Percentiles rank a stretch among this genome's conserved stretches.
These are phyloP conservation scores for Pleurotus tuoliensis DNA, from an alignment of 768 basidiomycete genomes.

Conservation along the genomic window DNA sequence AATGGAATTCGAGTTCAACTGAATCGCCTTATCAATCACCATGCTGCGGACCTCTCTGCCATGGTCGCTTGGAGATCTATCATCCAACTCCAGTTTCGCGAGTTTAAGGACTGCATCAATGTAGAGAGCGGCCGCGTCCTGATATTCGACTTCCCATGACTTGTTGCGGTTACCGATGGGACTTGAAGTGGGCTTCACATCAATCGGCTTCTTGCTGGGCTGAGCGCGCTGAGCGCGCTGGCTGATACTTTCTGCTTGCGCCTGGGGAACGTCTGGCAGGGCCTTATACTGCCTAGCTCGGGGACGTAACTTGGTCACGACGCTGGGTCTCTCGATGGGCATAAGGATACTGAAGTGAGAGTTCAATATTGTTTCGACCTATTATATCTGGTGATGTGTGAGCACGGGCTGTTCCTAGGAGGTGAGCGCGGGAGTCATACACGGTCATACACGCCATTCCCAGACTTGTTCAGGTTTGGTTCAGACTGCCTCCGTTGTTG, in stretches of 20 bases:
- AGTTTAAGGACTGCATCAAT: constrained; percentile 3
- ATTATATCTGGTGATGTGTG: not conserved
- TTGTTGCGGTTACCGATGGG: not conserved
- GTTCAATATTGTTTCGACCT: not conserved
- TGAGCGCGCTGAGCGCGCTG: too few species aligned
- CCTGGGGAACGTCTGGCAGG: not conserved
- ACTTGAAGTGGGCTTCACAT: not conserved
- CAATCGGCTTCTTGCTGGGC: too few species aligned
- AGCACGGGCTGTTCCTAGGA: not conserved
- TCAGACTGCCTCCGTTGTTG: too few species aligned
- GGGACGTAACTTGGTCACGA: not conserved
- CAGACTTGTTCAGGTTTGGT: too few species aligned
- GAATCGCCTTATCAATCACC: constrained; percentile 1
- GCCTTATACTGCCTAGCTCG: not conserved
- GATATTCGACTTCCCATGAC: not conserved
- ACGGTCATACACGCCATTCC: not conserved
- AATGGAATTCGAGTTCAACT: constrained; percentile 1
- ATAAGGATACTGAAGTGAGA: not conserved
- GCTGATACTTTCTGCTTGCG: not conserved
- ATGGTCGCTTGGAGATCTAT: not conserved
- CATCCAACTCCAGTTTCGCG: constrained; percentile 2
- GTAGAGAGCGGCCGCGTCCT: not conserved
- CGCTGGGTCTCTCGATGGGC: not conserved
- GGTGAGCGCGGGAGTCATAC: not conserved
- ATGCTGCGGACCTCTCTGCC: not conserved